Evolutionary conservation across 305 asterid genomes (phyloP).

Genomic region (Fraxinus velutina): DNA sequence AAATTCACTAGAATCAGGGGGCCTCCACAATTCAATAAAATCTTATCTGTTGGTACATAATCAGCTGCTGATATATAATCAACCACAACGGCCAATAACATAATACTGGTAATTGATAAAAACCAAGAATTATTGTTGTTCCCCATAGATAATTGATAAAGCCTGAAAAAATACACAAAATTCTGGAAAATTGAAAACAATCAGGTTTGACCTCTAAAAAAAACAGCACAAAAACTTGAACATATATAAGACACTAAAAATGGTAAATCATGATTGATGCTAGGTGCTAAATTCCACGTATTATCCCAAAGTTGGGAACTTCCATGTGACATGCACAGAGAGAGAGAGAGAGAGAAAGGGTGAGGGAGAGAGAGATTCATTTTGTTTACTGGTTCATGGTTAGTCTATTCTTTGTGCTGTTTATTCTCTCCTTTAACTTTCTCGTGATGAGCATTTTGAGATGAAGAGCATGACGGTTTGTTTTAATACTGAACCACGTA

Average conservation of each 20-base stretch:
- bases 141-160: conserved; percentile 34
- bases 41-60: conserved; percentile 67
- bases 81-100: conserved; percentile 28
- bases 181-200: conserved; percentile 29
- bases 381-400: too few species aligned
- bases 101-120: conserved; percentile 21
- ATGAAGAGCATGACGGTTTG: too few species aligned
- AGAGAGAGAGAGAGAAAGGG: too few species aligned
- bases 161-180: conserved; percentile 15
- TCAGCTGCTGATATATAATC: conserved; percentile 45
- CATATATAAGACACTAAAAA: neutral
- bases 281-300: too few species aligned
- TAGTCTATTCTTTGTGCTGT: too few species aligned
- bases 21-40: conserved; percentile 76
- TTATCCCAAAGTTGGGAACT: too few species aligned
- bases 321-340: too few species aligned
- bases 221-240: neutral
- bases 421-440: too few species aligned
- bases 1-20: conserved; percentile 45
- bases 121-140: conserved; percentile 19
- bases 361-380: too few species aligned
- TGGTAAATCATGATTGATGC: too few species aligned
- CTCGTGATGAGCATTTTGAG: too few species aligned
- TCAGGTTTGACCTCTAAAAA: conserved; percentile 5
- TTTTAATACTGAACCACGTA: too few species aligned